Percentiles rank a stretch among this genome's conserved stretches.
Conservation (phyloP, 2,329 filamentous ascomycete species). For the Aspergillus amoenus region DNA sequence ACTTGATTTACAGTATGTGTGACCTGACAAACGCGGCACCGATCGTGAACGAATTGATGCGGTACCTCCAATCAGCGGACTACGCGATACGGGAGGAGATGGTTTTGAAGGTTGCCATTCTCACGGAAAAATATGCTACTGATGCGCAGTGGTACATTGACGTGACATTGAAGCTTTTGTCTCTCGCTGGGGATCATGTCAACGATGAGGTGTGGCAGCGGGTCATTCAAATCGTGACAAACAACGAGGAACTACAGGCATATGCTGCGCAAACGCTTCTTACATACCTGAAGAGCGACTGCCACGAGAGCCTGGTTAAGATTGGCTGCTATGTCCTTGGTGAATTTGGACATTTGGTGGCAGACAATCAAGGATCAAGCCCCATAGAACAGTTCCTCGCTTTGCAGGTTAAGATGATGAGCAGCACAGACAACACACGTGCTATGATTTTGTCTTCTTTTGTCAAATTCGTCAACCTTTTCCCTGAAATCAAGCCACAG, state of each 20-base stretch:
- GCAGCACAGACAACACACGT: conserved; percentile 82
- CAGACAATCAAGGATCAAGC: conserved; percentile 86
- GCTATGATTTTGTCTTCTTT: conserved; percentile 95
- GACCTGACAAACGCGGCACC: conserved; percentile 90
- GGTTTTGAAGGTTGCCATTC: conserved; percentile 97
- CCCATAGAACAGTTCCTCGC: conserved; percentile 97
- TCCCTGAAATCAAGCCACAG: conserved; percentile 97
- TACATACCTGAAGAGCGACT: conserved; percentile 88
- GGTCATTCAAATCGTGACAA: conserved; percentile 97
- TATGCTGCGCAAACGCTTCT: conserved; percentile 94
- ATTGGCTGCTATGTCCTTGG: conserved; percentile 95
- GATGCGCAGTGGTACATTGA: conserved; percentile 99
- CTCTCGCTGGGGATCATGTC: conserved; percentile 96
- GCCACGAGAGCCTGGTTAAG: conserved; percentile 95
- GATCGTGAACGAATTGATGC: conserved; percentile 89
- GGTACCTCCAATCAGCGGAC: conserved; percentile 93
- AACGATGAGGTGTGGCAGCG: conserved; percentile 99
- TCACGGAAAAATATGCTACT: conserved; percentile 97
- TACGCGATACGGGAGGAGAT: conserved; percentile 98
- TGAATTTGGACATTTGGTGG: conserved; percentile 95
- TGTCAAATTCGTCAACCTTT: conserved; percentile 96
- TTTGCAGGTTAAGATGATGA: conserved; percentile 83
- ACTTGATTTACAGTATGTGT: conserved; percentile 99
- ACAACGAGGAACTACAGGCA: conserved; percentile 96
- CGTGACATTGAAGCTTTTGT: conserved; percentile 88